Conservation (phyloP, 495 filamentous ascomycete genomes). For the Xylaria sp. region DNA sequence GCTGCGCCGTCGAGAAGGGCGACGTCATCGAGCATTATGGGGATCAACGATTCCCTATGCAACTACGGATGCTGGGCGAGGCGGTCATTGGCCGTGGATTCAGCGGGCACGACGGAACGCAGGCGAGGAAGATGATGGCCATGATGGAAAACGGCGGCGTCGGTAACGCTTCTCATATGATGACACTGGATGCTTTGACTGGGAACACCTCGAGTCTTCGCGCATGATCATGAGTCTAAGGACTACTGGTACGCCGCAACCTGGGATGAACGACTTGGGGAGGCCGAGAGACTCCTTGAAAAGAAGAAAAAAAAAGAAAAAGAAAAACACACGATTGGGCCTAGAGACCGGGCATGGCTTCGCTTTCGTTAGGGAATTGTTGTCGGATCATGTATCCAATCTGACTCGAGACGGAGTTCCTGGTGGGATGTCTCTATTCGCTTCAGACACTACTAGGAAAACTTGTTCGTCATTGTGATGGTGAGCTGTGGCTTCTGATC, state of each 20-base stretch:
- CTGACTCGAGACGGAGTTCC: not conserved
- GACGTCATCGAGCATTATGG: conserved; percentile 51
- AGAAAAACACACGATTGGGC: not conserved
- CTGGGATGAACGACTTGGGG: not conserved
- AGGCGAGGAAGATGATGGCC: conserved; percentile 12
- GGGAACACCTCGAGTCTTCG: not conserved
- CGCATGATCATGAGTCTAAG: not conserved
- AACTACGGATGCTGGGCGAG: conserved; percentile 46
- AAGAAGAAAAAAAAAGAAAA: too few species aligned
- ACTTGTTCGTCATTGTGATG: not conserved
- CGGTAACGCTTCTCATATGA: not conserved
- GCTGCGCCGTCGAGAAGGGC: conserved; percentile 39
- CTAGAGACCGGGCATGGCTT: not conserved
- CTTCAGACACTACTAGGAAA: not conserved
- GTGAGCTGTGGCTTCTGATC: not conserved
- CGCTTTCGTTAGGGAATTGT: not conserved
- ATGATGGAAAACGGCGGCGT: conserved; percentile 2
- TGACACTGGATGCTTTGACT: not conserved
- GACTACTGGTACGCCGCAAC: not conserved
- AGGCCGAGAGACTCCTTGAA: not conserved
- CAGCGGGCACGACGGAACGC: not conserved
- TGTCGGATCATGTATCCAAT: not conserved
- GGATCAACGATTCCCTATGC: conserved; percentile 50
- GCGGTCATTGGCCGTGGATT: conserved; percentile 20
- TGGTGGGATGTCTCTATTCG: not conserved